Evolutionary conservation across 2,329 filamentous ascomycete species (phyloP), one percentile per base, ranked within the genome.

Genomic region (Fusarium piperis): DNA sequence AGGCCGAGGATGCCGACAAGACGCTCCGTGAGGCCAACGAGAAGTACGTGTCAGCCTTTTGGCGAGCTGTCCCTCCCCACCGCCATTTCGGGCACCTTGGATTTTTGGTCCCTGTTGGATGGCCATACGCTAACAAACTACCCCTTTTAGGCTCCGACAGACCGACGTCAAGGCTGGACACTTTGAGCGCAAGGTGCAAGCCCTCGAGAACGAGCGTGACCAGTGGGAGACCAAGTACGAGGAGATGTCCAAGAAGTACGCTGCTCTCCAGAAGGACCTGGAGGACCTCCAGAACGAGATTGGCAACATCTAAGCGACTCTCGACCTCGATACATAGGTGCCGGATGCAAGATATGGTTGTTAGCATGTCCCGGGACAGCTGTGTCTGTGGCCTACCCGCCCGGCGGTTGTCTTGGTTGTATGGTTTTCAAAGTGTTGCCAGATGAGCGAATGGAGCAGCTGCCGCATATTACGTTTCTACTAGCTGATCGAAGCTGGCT

Each of bases 131-230:
- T 77, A 72, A 77, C 62, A 69, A 57, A 59, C 16, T 28, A 48
- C 62, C 48, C 46, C 41, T 23, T 59, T 30, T 77, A 99, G 96
- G 87, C 94, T 98, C 81, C 95, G 96, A 83, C 95, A 97, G 87
- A 98, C 96, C 86, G 96, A 99, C 83, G 94, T 98, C 86, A 98
- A 98, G 89, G 95, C 95, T 80, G 96, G 95, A 79, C 95, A 99
- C 88, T 98, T 95, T 85, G 96, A 99, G 88, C 96, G 96, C 86
- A 98, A 98, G 89, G 96, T 98, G 77, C 94, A 98, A 85, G 95
- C 96, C 79, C 91, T 98, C 80, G 96, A 99, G 87, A 88, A 90
- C 80, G 90, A 95, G 82, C 93, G 94, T 79, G 94, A 98, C 84
- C 91, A 95, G 84, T 98, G 95, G 95, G 96, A 98, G 88, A 82